Conservation (phyloP, 495 filamentous ascomycete genomes). For the Staphylotrichum tortipilum region DNA sequence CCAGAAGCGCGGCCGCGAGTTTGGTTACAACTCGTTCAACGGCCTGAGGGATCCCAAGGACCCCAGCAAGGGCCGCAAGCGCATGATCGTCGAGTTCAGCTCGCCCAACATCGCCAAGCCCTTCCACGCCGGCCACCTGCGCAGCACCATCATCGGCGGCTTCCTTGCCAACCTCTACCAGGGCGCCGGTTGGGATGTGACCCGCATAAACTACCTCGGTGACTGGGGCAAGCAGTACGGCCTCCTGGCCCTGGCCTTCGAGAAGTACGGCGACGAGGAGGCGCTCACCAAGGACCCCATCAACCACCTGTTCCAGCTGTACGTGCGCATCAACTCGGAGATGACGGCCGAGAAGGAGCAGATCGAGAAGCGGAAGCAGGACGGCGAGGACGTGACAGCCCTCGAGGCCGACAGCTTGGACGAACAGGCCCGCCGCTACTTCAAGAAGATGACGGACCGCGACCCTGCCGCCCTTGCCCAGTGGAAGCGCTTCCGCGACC, state of each 20-base stretch:
- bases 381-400: slow-evolving; percentile 41
- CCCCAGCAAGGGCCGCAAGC: slow-evolving; percentile 62
- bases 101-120: slow-evolving; percentile 59
- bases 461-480: slow-evolving; percentile 65
- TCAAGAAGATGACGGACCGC: slow-evolving; percentile 84
- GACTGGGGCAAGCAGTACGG: slow-evolving; percentile 65
- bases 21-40: slow-evolving; percentile 55
- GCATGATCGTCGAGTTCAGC: slow-evolving; percentile 53
- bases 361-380: slow-evolving; percentile 37
- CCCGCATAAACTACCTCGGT: slow-evolving; percentile 57
- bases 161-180: slow-evolving; percentile 55
- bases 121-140: slow-evolving; percentile 60
- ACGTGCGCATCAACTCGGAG: slow-evolving; percentile 53
- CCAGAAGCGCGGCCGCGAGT: slow-evolving; percentile 50
- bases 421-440: slow-evolving; percentile 64
- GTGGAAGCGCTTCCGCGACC: slow-evolving; percentile 82
- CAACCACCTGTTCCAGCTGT: slow-evolving; percentile 56
- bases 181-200: slow-evolving; percentile 52
- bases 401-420: slow-evolving; percentile 48
- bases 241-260: slow-evolving; percentile 50
- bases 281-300: slow-evolving; percentile 49
- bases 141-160: slow-evolving; percentile 59
- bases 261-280: slow-evolving; percentile 52
- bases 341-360: slow-evolving; percentile 49
- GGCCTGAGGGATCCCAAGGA: slow-evolving; percentile 62